These are phyloP conservation scores for Forsythia viridissima DNA, from an alignment of 257 asterid genomes.

Conservation along the genomic window DNA sequence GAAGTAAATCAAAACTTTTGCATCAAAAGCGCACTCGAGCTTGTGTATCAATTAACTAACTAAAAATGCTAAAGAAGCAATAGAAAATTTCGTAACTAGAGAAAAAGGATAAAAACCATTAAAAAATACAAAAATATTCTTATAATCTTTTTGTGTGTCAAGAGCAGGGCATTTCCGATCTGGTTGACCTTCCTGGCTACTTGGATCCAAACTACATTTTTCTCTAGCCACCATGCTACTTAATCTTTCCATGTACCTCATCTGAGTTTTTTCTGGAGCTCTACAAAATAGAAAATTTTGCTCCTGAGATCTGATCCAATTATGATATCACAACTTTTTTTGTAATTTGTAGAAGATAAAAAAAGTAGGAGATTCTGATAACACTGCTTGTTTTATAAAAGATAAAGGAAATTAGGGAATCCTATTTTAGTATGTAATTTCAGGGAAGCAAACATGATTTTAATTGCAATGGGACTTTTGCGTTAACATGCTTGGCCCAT, in stretches of 20 bases:
- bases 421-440: background rate
- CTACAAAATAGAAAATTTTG: too few species aligned
- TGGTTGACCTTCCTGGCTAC: slow-evolving; percentile 72
- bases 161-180: slow-evolving; percentile 94
- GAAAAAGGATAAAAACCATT: background rate
- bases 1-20: background rate
- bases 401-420: background rate
- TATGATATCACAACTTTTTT: too few species aligned
- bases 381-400: too few species aligned
- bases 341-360: too few species aligned
- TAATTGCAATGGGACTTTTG: background rate
- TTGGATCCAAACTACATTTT: slow-evolving; percentile 74
- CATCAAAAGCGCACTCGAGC: background rate
- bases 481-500: background rate
- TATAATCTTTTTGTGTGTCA: slow-evolving; percentile 33
- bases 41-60: background rate
- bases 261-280: slow-evolving; percentile 45
- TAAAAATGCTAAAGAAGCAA: background rate
- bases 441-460: background rate
- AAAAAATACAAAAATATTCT: background rate
- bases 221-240: slow-evolving; percentile 71
- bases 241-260: slow-evolving; percentile 56
- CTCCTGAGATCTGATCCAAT: too few species aligned
- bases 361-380: too few species aligned
- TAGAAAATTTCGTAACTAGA: background rate